A percentile compares a stretch with the other conserved stretches of the same genome.
Conservation (phyloP, 73 alveolate species). For the Tetrahymena elliotti region DNA sequence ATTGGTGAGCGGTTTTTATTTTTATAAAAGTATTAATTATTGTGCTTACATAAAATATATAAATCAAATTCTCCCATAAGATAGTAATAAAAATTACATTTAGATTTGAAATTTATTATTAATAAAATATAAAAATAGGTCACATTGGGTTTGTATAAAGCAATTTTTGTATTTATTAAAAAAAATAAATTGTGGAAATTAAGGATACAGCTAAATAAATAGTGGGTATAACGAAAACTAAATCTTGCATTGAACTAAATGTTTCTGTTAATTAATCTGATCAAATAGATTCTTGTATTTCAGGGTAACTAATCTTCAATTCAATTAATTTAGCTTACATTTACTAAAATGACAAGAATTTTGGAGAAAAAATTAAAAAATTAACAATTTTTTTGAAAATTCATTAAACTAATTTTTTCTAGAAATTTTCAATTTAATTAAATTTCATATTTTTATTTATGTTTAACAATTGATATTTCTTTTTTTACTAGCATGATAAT, state of each 20-base stretch:
- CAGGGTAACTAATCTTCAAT: background rate
- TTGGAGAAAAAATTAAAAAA: too few species aligned
- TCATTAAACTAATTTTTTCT: too few species aligned
- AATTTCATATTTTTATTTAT: too few species aligned
- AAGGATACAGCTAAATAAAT: background rate
- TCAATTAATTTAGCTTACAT: too few species aligned
- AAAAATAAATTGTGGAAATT: background rate
- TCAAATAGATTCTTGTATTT: background rate
- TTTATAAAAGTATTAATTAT: too few species aligned
- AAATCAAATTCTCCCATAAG: background rate
- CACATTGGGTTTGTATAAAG: background rate
- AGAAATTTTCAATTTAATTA: too few species aligned
- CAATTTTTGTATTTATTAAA: background rate
- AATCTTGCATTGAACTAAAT: background rate
- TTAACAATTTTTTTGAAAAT: too few species aligned
- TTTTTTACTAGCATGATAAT: background rate
- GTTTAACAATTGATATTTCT: too few species aligned
- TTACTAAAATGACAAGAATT: background rate
- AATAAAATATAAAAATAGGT: background rate
- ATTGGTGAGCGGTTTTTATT: background rate
- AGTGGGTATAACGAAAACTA: background rate
- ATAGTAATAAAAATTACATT: background rate
- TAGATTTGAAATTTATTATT: too few species aligned
- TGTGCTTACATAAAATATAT: background rate
- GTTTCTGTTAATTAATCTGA: background rate